Conservation (phyloP, 306 rosid genomes). For the Pachyrhizus erosus region DNA sequence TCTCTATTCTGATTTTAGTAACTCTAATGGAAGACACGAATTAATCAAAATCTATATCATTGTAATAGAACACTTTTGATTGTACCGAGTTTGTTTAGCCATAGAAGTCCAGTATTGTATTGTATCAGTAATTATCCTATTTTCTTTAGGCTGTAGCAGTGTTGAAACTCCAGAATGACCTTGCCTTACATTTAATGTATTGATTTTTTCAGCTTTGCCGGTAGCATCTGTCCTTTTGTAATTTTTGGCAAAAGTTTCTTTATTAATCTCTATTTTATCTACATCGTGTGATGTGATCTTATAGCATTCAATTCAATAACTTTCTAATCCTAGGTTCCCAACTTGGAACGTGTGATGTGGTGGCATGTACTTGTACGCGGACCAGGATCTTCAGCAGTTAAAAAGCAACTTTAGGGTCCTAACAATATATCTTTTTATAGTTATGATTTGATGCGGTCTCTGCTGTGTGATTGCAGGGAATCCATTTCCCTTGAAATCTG, state of each 20-base stretch:
- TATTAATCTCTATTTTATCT: not conserved
- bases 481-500: too few species aligned
- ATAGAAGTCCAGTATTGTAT: too few species aligned
- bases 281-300: not conserved
- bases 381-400: too few species aligned
- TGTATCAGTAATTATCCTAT: not conserved
- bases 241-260: not conserved
- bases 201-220: not conserved
- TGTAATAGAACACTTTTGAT: not conserved
- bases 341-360: not conserved
- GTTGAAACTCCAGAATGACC: not conserved
- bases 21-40: not conserved
- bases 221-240: not conserved
- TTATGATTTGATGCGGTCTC: too few species aligned
- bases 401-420: too few species aligned
- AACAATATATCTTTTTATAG: too few species aligned
- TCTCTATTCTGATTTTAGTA: conserved; percentile 20
- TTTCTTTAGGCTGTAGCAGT: not conserved
- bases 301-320: not conserved
- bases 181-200: not conserved
- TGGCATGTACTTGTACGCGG: not conserved
- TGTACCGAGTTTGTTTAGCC: not conserved
- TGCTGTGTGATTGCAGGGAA: too few species aligned
- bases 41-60: not conserved
- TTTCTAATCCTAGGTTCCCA: not conserved